These are phyloP conservation scores for Xerocomellus chrysenteron DNA, from an alignment of 768 basidiomycete genomes.

Conservation along the genomic window DNA sequence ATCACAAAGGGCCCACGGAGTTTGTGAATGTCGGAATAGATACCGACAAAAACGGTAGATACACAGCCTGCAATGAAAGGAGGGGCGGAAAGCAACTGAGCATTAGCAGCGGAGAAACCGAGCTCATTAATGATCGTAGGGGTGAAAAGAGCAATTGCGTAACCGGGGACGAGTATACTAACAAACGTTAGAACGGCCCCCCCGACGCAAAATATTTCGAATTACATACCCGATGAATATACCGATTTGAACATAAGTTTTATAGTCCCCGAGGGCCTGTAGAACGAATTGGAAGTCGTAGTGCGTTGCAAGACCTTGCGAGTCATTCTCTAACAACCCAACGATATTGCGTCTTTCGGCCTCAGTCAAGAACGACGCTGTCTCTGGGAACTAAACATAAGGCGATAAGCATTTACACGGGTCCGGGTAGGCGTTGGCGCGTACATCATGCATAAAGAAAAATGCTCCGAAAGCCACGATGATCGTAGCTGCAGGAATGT, in stretches of 20 bases:
- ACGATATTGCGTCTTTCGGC: too few species aligned
- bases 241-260: too few species aligned
- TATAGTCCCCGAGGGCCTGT: too few species aligned
- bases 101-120: slow-evolving; percentile 47
- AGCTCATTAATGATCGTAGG: slow-evolving; percentile 48
- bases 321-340: slow-evolving; percentile 36
- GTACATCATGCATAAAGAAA: slow-evolving; percentile 53
- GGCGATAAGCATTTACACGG: too few species aligned
- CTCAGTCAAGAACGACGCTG: too few species aligned
- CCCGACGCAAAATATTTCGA: too few species aligned
- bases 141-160: slow-evolving; percentile 44
- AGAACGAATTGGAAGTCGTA: too few species aligned
- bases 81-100: slow-evolving; percentile 47
- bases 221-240: too few species aligned
- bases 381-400: too few species aligned
- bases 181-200: not conserved
- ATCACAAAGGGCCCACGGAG: slow-evolving; percentile 35
- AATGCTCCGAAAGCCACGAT: slow-evolving; percentile 21
- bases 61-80: slow-evolving; percentile 45
- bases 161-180: slow-evolving; percentile 43
- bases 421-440: slow-evolving; percentile 23
- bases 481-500: not conserved
- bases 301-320: slow-evolving; percentile 10
- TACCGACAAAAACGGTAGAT: slow-evolving; percentile 36
- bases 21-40: slow-evolving; percentile 40